Evolutionary conservation across 805 yeast genomes (phyloP).

Genomic region (Cyberlindnera maclurae): DNA sequence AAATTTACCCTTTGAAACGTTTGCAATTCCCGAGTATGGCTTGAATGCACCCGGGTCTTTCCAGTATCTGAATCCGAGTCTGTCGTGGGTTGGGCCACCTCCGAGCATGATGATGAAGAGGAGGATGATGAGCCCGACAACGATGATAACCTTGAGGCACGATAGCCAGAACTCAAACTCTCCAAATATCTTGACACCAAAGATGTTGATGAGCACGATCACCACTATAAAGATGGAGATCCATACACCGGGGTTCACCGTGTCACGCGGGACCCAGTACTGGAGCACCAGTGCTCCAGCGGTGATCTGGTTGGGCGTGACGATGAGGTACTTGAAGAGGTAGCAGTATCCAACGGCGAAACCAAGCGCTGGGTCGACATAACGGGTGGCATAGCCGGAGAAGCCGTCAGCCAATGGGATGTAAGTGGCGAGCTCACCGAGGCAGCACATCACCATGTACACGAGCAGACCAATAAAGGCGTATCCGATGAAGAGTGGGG

Average conservation of each 20-base stretch:
- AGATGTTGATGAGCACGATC: constrained; percentile 41
- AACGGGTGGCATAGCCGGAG: constrained; percentile 52
- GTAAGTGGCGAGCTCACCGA: constrained; percentile 65
- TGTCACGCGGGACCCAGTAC: constrained; percentile 39
- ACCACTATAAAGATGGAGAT: constrained; percentile 35
- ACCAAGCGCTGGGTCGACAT: constrained; percentile 23
- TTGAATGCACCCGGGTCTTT: constrained; percentile 59
- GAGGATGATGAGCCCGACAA: constrained; percentile 27
- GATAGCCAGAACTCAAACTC: constrained; percentile 50
- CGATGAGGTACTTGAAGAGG: constrained; percentile 21
- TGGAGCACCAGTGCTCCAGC: constrained; percentile 46
- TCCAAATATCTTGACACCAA: constrained; percentile 49
- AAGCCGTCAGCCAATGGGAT: constrained; percentile 62
- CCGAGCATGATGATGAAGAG: constrained; percentile 64
- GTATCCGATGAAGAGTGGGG: constrained; percentile 51
- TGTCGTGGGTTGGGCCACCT: constrained; percentile 70
- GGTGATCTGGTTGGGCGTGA: constrained; percentile 38
- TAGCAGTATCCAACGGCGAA: constrained; percentile 25
- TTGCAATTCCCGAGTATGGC: constrained; percentile 35
- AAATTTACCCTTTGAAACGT: constrained; percentile 46
- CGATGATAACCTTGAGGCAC: constrained; percentile 46
- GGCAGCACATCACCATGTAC: constrained; percentile 57
- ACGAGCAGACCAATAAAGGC: constrained; percentile 65
- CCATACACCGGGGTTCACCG: constrained; percentile 53
- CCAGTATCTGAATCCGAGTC: constrained; percentile 71